Conservation (phyloP, 129 eudicot genomes). For the Solidago caesia region DNA sequence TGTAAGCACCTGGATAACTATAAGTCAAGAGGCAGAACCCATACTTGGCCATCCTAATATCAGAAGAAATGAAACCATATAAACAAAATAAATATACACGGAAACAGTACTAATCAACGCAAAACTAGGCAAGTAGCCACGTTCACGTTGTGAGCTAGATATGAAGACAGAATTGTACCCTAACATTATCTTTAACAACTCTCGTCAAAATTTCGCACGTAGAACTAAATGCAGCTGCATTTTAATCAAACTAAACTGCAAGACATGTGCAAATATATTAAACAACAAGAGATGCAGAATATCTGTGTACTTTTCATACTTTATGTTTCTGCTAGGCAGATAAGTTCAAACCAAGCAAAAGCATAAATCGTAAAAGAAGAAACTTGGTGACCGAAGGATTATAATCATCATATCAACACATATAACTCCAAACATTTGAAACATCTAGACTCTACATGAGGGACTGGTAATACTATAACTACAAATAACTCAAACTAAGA, state of each 20-base stretch:
- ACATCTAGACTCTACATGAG: no score
- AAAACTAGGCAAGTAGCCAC: not conserved
- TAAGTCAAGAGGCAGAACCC: not conserved
- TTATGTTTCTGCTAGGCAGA: no score
- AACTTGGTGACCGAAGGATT: no score
- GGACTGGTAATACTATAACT: no score
- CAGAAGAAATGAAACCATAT: conserved; percentile 1
- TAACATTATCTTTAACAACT: conserved; percentile 4
- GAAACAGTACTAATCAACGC: not conserved
- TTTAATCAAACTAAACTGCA: not conserved
- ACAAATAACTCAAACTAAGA: conserved; percentile 13
- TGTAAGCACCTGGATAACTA: conserved; percentile 4
- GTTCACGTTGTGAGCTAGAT: not conserved
- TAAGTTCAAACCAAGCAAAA: no score
- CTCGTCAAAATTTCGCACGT: not conserved
- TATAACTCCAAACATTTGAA: no score
- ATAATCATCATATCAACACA: no score
- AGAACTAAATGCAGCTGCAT: conserved; percentile 13
- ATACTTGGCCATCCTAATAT: conserved; percentile 11
- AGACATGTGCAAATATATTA: conserved; percentile 5
- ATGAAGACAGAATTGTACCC: conserved; percentile 14
- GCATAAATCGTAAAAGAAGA: no score
- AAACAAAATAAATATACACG: not conserved
- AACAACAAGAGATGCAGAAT: not conserved
- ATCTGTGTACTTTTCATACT: not conserved